Conservation (phyloP, 768 basidiomycete species). For the Phlegmacium glaucopus region DNA sequence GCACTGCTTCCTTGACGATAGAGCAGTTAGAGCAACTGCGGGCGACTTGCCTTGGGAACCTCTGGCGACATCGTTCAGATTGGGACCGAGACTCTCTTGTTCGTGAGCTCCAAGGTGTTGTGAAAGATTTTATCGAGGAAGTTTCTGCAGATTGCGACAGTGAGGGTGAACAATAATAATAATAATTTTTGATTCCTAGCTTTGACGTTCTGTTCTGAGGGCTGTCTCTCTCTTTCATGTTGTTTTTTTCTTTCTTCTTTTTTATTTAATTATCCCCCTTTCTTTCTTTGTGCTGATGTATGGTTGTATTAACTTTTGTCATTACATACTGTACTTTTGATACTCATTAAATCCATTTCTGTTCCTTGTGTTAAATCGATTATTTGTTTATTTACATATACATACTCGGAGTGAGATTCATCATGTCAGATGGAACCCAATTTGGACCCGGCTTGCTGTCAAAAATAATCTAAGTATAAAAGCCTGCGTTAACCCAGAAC, state of each 20-base stretch:
- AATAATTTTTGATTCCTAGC: neutral
- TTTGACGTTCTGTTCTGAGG: neutral
- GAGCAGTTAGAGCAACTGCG: conserved; percentile 95
- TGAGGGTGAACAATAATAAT: neutral
- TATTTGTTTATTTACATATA: no score
- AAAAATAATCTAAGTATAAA: no score
- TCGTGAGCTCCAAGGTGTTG: conserved; percentile 49
- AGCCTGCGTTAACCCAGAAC: no score
- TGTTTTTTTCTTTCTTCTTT: neutral
- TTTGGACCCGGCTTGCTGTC: no score
- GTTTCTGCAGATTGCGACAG: conserved; percentile 31
- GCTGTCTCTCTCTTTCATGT: neutral
- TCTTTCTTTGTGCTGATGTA: no score
- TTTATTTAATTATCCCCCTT: neutral
- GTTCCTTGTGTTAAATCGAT: no score
- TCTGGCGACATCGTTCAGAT: conserved; percentile 80
- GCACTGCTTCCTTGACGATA: conserved; percentile 62
- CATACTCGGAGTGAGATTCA: no score
- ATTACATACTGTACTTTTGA: neutral
- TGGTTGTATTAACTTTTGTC: neutral
- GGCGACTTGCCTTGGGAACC: conserved; percentile 69
- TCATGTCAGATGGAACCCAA: no score
- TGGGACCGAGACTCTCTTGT: conserved; percentile 81
- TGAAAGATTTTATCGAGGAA: conserved; percentile 67
- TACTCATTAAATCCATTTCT: no score